Base-by-base conservation (phyloP, 345 rosid genomes). In the Tarenaya hassleriana region DNA sequence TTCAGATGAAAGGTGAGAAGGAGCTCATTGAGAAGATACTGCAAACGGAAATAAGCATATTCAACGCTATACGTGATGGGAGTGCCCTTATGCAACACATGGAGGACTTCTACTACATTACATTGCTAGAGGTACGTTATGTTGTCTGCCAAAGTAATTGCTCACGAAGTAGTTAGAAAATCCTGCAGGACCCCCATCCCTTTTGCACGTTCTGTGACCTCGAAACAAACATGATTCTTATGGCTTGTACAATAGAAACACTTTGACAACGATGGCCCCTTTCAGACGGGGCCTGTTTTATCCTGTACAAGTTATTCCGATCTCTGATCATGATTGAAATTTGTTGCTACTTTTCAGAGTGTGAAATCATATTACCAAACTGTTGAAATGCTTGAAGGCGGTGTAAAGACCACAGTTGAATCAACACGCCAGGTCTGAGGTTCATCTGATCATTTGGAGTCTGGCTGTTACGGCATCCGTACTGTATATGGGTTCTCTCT, bases 61-160 rank as follows among this genome's bases (percentile, higher is more conserved):
- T 82, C 55, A 82, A 80, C 16, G 74, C 96, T 49, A 81, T 91
- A 50, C 84, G 98, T 58, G 95, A 90, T 61, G 95, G 95, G 52
- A 87, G 84, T 75, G 96, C 92, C 12, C 84, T 91, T 31, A 87
- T 84, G 96, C 98, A 91, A 68, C 98, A 87, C 63, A 91, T 91
- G 96, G 98, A 91, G 64, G 96, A 87, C 72, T 91, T 91, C 71
- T 91, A 91, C 68, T 91, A 91, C 73, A 67, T 91, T 74, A 66
- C 92, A 34, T 63, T 91, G 43, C 78, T 91, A 35, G 98, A 84
- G 96, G 98, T 91, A 82, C 42, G 50, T 13, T 52, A 19, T 50
- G 43, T 14, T 38, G 5, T 37, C 33, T 42, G 47, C 37, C 14
- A 40, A 20, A 18, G 15, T 16, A 40, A 31, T 1, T 29, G 5